phyloP scores from a whole-genome alignment of 202 grass and related monocot genomes.

The Panicum virgatum region DNA sequence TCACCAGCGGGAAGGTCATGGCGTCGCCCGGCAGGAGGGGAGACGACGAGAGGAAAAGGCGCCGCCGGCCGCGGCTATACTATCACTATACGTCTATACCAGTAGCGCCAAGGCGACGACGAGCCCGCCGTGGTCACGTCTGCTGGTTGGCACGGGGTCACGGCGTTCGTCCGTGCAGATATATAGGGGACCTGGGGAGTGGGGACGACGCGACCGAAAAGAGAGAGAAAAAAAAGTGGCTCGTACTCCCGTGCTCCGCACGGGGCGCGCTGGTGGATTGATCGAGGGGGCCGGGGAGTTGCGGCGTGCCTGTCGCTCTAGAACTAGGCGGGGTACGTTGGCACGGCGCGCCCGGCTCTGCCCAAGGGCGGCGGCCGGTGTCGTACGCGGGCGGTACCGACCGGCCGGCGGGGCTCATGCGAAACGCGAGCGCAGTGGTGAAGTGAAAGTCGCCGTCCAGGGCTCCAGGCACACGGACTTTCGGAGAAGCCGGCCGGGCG shows the following conservation, averaged over 20 bases:
- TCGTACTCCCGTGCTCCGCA: conserved; percentile 1
- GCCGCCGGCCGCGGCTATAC: too few species aligned
- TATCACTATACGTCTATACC: too few species aligned
- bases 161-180: neutral
- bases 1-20: conserved; percentile 75
- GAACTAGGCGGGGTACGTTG: neutral
- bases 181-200: neutral
- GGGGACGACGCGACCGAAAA: neutral
- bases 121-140: neutral
- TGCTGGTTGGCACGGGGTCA: neutral
- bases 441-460: neutral
- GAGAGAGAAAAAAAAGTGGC: neutral
- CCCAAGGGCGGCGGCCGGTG: neutral
- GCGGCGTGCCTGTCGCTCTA: conserved; percentile 28
- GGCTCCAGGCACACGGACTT: neutral
- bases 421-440: neutral
- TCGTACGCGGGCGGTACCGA: conserved; percentile 13
- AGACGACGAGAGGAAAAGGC: too few species aligned
- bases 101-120: neutral
- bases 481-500: neutral
- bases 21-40: too few species aligned
- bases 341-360: neutral
- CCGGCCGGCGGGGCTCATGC: neutral
- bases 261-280: neutral
- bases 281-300: neutral